phyloP scores from a whole-genome alignment of 106 monocot genomes.

The Dendrobium nobile region DNA sequence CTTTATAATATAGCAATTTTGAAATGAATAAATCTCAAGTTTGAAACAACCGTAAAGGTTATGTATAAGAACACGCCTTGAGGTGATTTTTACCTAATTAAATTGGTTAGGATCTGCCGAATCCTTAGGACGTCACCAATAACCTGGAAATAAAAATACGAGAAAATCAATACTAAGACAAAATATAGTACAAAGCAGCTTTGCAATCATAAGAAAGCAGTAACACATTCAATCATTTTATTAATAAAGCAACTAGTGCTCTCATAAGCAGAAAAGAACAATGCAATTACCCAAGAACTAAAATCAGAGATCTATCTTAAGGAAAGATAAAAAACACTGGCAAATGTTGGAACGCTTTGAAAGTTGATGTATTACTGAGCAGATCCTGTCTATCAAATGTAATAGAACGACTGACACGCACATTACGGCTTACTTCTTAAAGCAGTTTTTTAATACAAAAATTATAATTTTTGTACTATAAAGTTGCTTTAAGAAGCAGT shows the following conservation, averaged over 20 bases:
- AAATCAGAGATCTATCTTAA: background rate
- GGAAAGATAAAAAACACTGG: background rate
- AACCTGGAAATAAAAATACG: slow-evolving; percentile 32
- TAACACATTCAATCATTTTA: background rate
- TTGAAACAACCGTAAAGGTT: background rate
- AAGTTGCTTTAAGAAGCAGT: too few relatives aligned
- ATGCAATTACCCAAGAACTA: background rate
- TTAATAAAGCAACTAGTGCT: background rate
- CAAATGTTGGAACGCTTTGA: background rate
- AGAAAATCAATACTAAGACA: background rate
- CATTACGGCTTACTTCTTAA: background rate
- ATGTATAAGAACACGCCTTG: background rate
- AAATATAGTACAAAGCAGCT: background rate
- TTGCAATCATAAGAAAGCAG: background rate
- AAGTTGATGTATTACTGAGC: background rate
- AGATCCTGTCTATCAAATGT: background rate
- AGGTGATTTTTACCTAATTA: slow-evolving; percentile 46
- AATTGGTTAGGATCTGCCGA: slow-evolving; percentile 75
- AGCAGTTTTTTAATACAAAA: too few relatives aligned
- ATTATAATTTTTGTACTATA: too few relatives aligned
- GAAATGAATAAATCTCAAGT: background rate
- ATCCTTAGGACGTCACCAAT: slow-evolving; percentile 74
- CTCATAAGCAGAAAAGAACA: too few relatives aligned
- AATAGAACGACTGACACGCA: background rate
- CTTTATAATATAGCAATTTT: background rate